A percentile compares a stretch with the other conserved stretches of the same genome.
Evolutionary conservation across 768 basidiomycete genomes (phyloP).

Genomic region (Suillus variegatus): DNA sequence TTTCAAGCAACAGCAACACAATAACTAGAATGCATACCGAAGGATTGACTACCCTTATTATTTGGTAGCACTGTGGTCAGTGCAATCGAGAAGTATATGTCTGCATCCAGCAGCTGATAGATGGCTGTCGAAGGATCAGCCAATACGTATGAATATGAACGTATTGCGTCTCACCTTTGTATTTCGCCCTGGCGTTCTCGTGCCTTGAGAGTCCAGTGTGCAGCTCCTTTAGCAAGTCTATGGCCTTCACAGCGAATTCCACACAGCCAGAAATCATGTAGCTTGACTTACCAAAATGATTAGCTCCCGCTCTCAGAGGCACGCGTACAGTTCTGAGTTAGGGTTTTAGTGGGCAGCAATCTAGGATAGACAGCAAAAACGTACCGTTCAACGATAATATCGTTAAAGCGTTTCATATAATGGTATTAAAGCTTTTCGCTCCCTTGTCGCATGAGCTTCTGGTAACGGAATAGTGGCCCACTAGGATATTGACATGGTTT

Average conservation of each 20-base stretch:
- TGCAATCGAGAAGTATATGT: slow-evolving; percentile 61
- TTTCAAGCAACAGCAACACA: neutral
- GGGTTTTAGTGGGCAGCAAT: neutral
- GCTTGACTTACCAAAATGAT: slow-evolving; percentile 46
- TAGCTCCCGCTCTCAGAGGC: slow-evolving; percentile 51
- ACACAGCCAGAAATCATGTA: neutral
- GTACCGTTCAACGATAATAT: slow-evolving; percentile 53
- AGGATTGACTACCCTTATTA: slow-evolving; percentile 45
- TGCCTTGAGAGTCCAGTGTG: slow-evolving; percentile 36
- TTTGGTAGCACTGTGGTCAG: slow-evolving; percentile 57
- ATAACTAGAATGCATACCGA: slow-evolving; percentile 31
- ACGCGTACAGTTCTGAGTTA: slow-evolving; percentile 34
- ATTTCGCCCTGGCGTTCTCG: slow-evolving; percentile 25
- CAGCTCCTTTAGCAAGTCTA: slow-evolving; percentile 47
- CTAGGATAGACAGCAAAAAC: slow-evolving; percentile 16
- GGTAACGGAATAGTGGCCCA: slow-evolving; percentile 46
- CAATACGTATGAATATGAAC: neutral
- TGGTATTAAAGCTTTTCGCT: slow-evolving; percentile 50
- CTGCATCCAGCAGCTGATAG: slow-evolving; percentile 56
- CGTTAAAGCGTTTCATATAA: slow-evolving; percentile 48
- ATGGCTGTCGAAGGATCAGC: slow-evolving; percentile 36
- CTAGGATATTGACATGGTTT: slow-evolving; percentile 43
- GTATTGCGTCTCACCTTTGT: slow-evolving; percentile 26
- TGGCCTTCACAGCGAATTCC: slow-evolving; percentile 1
- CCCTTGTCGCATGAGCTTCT: slow-evolving; percentile 38